phyloP scores from a whole-genome alignment of 2,329 filamentous ascomycete species.

The Hymenotorrendiella dingleyae region DNA sequence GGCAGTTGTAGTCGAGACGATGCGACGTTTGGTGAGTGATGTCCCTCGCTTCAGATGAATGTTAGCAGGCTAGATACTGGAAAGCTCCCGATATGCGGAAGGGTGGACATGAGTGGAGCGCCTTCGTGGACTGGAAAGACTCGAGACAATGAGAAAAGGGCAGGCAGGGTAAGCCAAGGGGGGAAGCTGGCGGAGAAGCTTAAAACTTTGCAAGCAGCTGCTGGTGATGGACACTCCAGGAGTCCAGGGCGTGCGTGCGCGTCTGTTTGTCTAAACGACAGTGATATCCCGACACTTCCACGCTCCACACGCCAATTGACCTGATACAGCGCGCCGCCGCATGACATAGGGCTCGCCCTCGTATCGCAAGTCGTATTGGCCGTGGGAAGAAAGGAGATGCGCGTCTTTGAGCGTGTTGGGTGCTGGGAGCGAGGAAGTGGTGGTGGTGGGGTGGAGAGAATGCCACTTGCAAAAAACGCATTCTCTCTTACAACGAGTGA shows the following conservation, averaged over 20 bases:
- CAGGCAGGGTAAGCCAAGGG: slow-evolving; percentile 26
- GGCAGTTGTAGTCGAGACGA: slow-evolving; percentile 14
- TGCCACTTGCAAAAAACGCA: no score
- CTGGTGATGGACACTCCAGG: no score
- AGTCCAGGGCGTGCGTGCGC: not conserved
- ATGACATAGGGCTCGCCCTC: not conserved
- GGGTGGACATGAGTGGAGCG: slow-evolving; percentile 3
- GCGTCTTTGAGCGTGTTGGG: not conserved
- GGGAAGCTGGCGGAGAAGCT: slow-evolving; percentile 29
- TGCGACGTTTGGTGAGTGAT: slow-evolving; percentile 24
- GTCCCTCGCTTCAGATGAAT: slow-evolving; percentile 24
- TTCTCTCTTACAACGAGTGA: not conserved
- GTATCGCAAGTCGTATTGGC: not conserved
- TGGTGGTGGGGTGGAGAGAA: not conserved
- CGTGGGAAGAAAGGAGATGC: not conserved
- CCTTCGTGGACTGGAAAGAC: not conserved
- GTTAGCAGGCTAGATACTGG: slow-evolving; percentile 21
- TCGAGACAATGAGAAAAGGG: slow-evolving; percentile 12
- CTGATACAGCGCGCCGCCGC: not conserved
- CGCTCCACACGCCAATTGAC: not conserved
- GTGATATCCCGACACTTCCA: not conserved
- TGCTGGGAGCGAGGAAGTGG: not conserved
- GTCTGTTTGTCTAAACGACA: not conserved
- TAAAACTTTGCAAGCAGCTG: no score
- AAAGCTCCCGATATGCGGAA: slow-evolving; percentile 13